Percentiles rank a stretch among this genome's conserved stretches.
phyloP scores from a whole-genome alignment of 768 basidiomycete species.

The Pholiota conissans region DNA sequence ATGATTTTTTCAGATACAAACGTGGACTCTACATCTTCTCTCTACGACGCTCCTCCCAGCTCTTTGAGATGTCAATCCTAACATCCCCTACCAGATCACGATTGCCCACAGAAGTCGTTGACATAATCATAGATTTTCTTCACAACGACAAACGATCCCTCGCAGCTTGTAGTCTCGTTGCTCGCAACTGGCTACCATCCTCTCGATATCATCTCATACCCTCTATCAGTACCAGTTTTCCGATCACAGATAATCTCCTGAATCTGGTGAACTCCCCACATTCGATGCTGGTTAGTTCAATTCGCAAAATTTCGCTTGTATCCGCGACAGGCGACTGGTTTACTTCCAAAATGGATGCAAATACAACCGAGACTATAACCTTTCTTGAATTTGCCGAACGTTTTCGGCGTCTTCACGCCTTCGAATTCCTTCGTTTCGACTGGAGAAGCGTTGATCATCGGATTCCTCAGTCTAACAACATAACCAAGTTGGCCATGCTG shows the following conservation, averaged over 20 bases:
- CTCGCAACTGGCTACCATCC: slow-evolving; percentile 19
- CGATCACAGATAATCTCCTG: slow-evolving; percentile 1
- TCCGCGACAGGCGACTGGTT: neutral
- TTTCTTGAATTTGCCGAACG: neutral
- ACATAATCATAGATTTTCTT: slow-evolving; percentile 23
- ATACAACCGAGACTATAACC: no score
- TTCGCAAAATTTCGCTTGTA: neutral
- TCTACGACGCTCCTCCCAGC: no score
- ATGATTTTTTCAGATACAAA: no score
- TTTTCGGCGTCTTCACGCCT: neutral
- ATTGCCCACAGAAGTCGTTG: slow-evolving; percentile 25
- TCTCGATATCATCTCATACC: slow-evolving; percentile 20
- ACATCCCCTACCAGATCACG: no score
- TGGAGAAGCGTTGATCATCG: neutral
- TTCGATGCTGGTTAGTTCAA: slow-evolving; percentile 3
- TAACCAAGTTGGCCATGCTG: neutral
- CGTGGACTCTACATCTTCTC: no score
- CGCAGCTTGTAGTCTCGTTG: slow-evolving; percentile 23
- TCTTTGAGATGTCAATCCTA: no score
- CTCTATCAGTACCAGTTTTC: neutral
- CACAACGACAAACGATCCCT: slow-evolving; percentile 19
- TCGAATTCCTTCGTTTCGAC: neutral
- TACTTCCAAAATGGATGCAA: no score
- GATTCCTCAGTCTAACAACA: neutral
- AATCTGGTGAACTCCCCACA: neutral